Base-by-base conservation (phyloP, 148 eudicot species). In the Beta vulgaris region DNA sequence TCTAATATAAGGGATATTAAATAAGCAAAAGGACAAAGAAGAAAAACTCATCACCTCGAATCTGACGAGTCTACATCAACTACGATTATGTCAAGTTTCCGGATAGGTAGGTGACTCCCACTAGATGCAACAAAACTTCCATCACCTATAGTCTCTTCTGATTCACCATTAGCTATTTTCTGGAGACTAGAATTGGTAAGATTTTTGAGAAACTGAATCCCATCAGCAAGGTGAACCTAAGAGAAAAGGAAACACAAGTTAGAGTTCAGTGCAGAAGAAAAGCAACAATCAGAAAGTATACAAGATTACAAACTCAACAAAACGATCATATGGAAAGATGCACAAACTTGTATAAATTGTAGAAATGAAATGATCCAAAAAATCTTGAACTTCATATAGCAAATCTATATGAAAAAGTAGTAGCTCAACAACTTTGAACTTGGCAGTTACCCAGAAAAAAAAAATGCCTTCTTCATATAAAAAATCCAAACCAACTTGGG, bases 1-100 rank as follows among this genome's bases (percentile, higher is more conserved):
- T 28, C 15, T 63, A 48, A 46, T 49, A 19, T 6, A 4, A 48
- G 21, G n/a, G n/a, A n/a, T 26, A 69, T 58, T 31, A 44, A 40
- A 43, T 59, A 73, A 57, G 29, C n/a, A 67, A 16, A 51, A 34
- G 34, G 13, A 1, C 5, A 48, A 35, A 69, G 23, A 29, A 16
- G 53, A 49, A 16, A 57, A 31, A 26, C 34, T 62, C 59, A 37
- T 67, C 73, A 92, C 98, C 97, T 95, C 0, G 90, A 71, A 72
- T 95, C 99, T 62, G 99, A 85, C 42, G 99, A 90, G 77, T 95
- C 99, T 69, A 92, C 99, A 73, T 95, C 99, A 76, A 95, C 80
- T 51, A 95, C 80, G 53, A 95, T 85, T 76, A 92, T 70, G 77
- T 88, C 97, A 37, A 84, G 51, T 82, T 79, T 82, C 49, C 55